phyloP scores from a whole-genome alignment of 2,329 filamentous ascomycete species.

The Xylariaceae sp. region DNA sequence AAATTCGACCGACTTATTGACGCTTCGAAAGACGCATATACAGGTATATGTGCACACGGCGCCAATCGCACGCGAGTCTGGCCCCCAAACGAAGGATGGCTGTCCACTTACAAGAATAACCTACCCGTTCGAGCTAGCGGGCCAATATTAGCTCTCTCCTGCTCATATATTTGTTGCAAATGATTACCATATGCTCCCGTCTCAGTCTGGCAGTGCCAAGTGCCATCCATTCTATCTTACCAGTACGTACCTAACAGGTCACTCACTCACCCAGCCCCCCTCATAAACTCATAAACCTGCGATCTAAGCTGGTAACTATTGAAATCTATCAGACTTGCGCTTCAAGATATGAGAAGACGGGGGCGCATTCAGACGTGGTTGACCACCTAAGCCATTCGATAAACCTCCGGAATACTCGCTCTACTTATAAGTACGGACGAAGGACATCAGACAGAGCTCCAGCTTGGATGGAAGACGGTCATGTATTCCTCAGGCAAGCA shows the following conservation, averaged over 20 bases:
- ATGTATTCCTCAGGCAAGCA: too few relatives aligned
- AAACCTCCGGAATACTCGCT: too few relatives aligned
- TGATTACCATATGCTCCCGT: neutral
- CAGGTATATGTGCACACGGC: too few relatives aligned
- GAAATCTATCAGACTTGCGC: neutral
- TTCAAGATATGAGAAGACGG: neutral
- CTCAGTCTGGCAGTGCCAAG: neutral
- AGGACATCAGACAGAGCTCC: too few relatives aligned
- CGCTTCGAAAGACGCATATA: too few relatives aligned
- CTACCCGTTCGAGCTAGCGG: neutral
- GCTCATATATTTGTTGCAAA: neutral
- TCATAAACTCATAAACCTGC: neutral
- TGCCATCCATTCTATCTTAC: neutral
- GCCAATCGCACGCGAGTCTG: too few relatives aligned
- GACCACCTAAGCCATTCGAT: too few relatives aligned
- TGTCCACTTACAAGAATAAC: neutral
- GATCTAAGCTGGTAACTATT: neutral
- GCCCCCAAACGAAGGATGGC: too few relatives aligned
- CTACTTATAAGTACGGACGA: too few relatives aligned
- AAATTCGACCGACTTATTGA: too few relatives aligned
- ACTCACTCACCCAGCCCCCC: neutral
- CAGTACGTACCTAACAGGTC: neutral
- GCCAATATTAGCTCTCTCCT: neutral
- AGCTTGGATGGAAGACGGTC: too few relatives aligned
- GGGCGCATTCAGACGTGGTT: neutral